Base-by-base conservation (phyloP, 805 yeast genomes). In the Barnettozyma vustinii region DNA sequence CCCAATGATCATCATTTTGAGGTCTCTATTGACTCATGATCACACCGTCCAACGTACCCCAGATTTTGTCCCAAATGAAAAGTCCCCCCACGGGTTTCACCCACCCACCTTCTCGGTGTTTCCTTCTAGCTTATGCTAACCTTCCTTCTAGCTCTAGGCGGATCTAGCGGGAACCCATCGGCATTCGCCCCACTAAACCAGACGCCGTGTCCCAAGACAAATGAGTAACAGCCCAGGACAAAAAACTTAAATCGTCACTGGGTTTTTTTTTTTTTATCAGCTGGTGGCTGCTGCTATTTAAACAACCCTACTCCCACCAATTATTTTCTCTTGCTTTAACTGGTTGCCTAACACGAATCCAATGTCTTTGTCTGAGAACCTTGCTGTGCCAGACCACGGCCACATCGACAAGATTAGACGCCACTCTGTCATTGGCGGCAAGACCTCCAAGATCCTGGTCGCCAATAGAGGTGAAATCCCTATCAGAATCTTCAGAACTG, bases 401-500 rank as follows among this genome's bases (percentile, higher is more conserved):
- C 57, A 60, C 59, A 57, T 63, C 51, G 61, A 58, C 53, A 55
- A 54, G 40, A 56, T 73, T 51, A 67, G 77, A 62, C 66, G 68
- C 53, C 66, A 66, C 53, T 73, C 77, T 5, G 64, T 67, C 25
- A 53, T 73, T 10, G 75, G 76, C 37, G 56, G 61, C 43, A 63
- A 65, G 46, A 63, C 69, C 45, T 69, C 68, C 67, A 81, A 82
- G 73, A 79, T 86, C 63, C 72, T 87, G 54, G 94, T 87, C 37
- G 92, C 92, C 56, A 85, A 84, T 72, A 74, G 94, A 72, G 94
- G 92, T 60, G 92, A 86, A 68, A 85, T 85, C 59, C 92, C 92
- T 40, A 83, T 84, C 62, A 72, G 94, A 71, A 91, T 92, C 66
- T 92, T 92, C 72, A 81, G 99, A 72, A 84, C 97, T 35, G 99